phyloP scores from a whole-genome alignment of 2,329 filamentous ascomycete genomes.

The Nothopassalora personata region DNA sequence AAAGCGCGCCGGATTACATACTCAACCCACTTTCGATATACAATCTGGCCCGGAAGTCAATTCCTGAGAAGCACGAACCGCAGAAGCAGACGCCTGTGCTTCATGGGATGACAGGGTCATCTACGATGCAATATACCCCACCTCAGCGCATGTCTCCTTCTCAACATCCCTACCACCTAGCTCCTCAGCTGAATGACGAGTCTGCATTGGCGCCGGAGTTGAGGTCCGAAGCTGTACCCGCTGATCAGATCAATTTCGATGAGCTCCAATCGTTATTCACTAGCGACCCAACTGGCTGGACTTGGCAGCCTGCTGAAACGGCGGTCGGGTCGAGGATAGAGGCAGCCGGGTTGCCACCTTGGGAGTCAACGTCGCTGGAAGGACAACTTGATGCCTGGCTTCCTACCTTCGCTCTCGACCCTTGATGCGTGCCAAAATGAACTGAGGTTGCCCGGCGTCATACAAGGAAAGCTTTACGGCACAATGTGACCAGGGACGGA shows the following conservation, averaged over 20 bases:
- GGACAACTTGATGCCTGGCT: conserved; percentile 24
- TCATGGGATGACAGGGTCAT: not conserved
- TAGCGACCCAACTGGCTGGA: conserved; percentile 24
- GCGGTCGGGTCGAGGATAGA: conserved; percentile 21
- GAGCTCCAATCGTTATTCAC: conserved; percentile 23
- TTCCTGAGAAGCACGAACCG: conserved; percentile 24
- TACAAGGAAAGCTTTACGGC: not conserved
- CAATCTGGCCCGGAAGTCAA: conserved; percentile 21
- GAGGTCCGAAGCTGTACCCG: conserved; percentile 1
- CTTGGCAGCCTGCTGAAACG: conserved; percentile 25
- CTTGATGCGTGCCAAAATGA: not conserved
- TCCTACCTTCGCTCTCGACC: conserved; percentile 17
- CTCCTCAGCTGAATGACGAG: conserved; percentile 4
- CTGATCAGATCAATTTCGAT: conserved; percentile 22
- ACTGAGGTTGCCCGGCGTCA: not conserved
- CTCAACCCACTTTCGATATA: conserved; percentile 24
- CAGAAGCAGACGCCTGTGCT: conserved; percentile 14
- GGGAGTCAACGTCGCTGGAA: conserved; percentile 21
- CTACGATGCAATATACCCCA: not conserved
- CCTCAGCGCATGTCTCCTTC: not conserved
- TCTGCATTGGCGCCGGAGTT: conserved; percentile 16
- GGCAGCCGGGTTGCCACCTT: conserved; percentile 20
- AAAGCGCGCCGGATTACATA: conserved; percentile 24
- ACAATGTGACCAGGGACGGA: not conserved
- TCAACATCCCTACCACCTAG: conserved; percentile 5